Conservation (phyloP, 768 basidiomycete species). For the Amanita muscaria region DNA sequence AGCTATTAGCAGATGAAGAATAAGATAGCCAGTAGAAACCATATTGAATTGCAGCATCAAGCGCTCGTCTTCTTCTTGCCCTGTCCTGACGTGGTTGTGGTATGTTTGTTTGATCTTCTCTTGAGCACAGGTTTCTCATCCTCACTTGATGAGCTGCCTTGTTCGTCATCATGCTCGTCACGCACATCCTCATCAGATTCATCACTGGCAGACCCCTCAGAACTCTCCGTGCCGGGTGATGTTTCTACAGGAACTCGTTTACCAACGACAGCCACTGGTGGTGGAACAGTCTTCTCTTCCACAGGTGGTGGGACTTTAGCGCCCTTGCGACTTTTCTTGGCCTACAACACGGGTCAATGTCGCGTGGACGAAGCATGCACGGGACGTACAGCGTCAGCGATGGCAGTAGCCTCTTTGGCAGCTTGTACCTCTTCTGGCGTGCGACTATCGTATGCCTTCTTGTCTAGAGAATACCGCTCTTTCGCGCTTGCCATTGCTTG, state of each 20-base stretch:
- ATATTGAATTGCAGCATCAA: background rate
- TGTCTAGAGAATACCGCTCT: constrained; percentile 51
- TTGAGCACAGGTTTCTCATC: background rate
- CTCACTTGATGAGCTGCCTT: constrained; percentile 11
- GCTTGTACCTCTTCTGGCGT: constrained; percentile 40
- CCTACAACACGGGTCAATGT: constrained; percentile 15
- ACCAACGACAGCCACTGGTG: constrained; percentile 12
- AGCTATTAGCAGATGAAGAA: constrained; percentile 3
- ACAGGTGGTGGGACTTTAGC: constrained; percentile 17
- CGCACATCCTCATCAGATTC: constrained; percentile 28
- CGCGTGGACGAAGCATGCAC: background rate
- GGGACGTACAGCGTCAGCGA: constrained; percentile 25
- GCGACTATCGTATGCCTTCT: constrained; percentile 55
- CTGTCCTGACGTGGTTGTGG: constrained; percentile 2
- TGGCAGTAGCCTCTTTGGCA: constrained; percentile 35
- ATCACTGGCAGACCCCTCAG: constrained; percentile 26
- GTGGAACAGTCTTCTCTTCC: constrained; percentile 15
- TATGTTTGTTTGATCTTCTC: background rate
- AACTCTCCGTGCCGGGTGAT: constrained; percentile 21
- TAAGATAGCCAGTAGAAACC: background rate
- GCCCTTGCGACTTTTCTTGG: constrained; percentile 22
- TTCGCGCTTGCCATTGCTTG: constrained; percentile 51
- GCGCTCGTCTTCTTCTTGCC: constrained; percentile 3
- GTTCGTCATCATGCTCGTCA: constrained; percentile 23
- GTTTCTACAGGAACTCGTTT: constrained; percentile 14